Percentiles rank a stretch among this genome's conserved stretches.
phyloP scores from a whole-genome alignment of 176 grass and related monocot species.

The Thinopyrum elongatum region DNA sequence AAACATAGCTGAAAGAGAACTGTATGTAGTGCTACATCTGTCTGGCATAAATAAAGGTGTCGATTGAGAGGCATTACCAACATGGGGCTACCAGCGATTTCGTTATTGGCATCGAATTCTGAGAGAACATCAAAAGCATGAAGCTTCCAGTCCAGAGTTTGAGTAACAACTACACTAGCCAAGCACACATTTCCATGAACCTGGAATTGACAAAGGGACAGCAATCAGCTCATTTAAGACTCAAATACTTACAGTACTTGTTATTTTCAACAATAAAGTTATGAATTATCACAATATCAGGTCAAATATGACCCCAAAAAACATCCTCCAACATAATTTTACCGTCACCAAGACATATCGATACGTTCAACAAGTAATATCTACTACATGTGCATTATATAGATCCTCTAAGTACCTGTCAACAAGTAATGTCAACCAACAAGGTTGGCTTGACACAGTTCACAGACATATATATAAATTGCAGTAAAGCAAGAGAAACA shows the following conservation, averaged over 20 bases:
- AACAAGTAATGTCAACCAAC: background rate
- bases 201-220: slow-evolving; percentile 50
- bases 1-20: background rate
- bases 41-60: slow-evolving; percentile 14
- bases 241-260: slow-evolving; percentile 4
- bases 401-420: background rate
- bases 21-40: background rate
- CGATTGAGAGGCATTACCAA: slow-evolving; percentile 57
- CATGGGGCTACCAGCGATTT: slow-evolving; percentile 68
- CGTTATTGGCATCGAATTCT: slow-evolving; percentile 90
- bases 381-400: background rate
- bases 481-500: slow-evolving; percentile 1
- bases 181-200: slow-evolving; percentile 97
- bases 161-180: slow-evolving; percentile 94
- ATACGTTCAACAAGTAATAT: background rate
- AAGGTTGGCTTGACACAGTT: background rate
- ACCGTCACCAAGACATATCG: background rate
- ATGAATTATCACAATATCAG: slow-evolving; percentile 8
- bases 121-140: slow-evolving; percentile 98
- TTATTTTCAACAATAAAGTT: background rate
- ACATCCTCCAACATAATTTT: background rate
- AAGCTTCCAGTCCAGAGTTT: slow-evolving; percentile 97
- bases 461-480: slow-evolving; percentile 16
- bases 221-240: slow-evolving; percentile 30
- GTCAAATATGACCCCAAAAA: background rate